Conservation (phyloP, 2,329 filamentous ascomycete genomes). For the Ceratocystis diversiconidia region DNA sequence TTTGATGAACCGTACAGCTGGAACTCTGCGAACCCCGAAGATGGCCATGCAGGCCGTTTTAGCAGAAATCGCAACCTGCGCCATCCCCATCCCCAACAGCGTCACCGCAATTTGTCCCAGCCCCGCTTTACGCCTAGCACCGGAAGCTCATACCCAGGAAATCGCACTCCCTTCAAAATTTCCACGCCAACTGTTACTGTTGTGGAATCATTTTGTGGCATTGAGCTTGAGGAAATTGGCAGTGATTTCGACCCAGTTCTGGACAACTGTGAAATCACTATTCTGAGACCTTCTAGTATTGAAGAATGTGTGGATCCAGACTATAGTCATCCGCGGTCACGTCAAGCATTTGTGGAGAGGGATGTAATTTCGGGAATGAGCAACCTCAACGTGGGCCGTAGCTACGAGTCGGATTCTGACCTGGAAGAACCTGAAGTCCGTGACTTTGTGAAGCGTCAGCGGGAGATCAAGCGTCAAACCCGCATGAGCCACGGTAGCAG, state of each 20-base stretch:
- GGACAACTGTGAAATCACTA: constrained; percentile 3
- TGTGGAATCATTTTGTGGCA: background rate
- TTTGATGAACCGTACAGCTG: constrained; percentile 10
- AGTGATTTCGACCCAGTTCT: background rate
- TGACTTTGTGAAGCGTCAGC: constrained; percentile 24
- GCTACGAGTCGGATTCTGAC: constrained; percentile 31
- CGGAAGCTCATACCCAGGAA: constrained; percentile 4
- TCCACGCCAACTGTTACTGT: background rate
- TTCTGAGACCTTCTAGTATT: constrained; percentile 9
- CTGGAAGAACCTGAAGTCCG: constrained; percentile 41
- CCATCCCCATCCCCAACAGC: background rate
- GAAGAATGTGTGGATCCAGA: constrained; percentile 31
- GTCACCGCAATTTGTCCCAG: constrained; percentile 4
- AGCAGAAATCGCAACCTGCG: background rate
- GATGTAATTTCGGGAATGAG: constrained; percentile 17
- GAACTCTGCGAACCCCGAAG: constrained; percentile 5
- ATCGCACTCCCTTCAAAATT: background rate
- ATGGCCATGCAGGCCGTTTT: background rate
- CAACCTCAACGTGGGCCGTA: constrained; percentile 27
- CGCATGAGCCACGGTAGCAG: constrained; percentile 39
- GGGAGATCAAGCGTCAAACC: constrained; percentile 31
- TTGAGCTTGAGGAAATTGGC: background rate
- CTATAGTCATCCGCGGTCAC: constrained; percentile 29
- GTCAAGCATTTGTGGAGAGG: constrained; percentile 20
- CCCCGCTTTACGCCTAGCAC: constrained; percentile 2